Base-by-base conservation (phyloP, 1,139 yeast genomes). In the Kodamaea sp. region DNA sequence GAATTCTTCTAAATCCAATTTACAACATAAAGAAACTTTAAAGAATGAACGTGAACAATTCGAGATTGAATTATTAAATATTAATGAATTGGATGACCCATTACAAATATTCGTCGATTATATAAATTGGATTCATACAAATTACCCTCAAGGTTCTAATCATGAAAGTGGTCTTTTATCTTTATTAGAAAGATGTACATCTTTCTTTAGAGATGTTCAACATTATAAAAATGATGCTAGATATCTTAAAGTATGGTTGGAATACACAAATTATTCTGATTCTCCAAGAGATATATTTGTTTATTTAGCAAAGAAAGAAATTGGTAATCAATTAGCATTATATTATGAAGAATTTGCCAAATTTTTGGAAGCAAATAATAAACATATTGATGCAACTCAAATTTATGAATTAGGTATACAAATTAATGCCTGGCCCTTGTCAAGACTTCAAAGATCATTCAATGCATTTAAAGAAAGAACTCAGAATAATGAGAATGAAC, bases 271-370 rank as follows among this genome's bases (percentile, higher is more conserved):
- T 22, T 81, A 78, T 50, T 76, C 85, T 1, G 92, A 85, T 46
- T 70, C 81, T 5, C 92, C 94, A 0, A 62, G 75, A 27, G 95
- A 86, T 41, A 71, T 87, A 4, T 90, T 83, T 57, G 70, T 79
- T 2, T 89, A 84, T 55, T 66, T 92, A 55, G 79, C 83, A 35
- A 77, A 85, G 43, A 83, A 84, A 49, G 79, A 75, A 37, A 87
- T 92, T 27, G 97, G 96, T 0, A 58, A 57, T 29, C 69, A 71
- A 32, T 65, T 87, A 40, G 81, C 96, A 0, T 54, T 79, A 20
- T 90, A 75, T 55, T 92, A 89, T 53, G 96, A 88, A 54, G 86
- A 81, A 46, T 89, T 86, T 62, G 90, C 96, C 3, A 69, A 70
- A 24, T 78, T 70, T 43, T 63, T 84, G 45, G 95, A 85, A 50